A percentile compares a stretch with the other conserved stretches of the same genome.
phyloP scores from a whole-genome alignment of 163 green algal genomes.

The Chlamydomonas reinhardtii region DNA sequence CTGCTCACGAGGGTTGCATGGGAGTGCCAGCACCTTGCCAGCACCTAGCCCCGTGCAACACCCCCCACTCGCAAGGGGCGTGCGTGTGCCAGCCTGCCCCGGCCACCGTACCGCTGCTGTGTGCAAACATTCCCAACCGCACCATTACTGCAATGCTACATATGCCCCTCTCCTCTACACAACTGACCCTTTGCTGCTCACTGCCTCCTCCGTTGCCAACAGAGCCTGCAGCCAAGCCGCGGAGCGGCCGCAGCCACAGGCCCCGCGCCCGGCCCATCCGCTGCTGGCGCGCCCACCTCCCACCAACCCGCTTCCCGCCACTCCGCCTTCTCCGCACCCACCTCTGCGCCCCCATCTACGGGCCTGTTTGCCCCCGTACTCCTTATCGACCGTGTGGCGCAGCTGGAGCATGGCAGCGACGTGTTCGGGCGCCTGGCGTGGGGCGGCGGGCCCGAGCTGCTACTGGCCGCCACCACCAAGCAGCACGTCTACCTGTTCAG shows the following conservation, averaged over 20 bases:
- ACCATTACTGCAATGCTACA: too few species aligned
- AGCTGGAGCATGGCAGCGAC: slow-evolving; percentile 37
- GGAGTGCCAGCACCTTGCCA: too few species aligned
- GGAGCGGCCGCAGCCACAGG: not conserved
- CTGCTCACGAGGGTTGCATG: too few species aligned
- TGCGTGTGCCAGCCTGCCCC: too few species aligned
- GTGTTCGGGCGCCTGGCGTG: slow-evolving; percentile 59
- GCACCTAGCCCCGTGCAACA: too few species aligned
- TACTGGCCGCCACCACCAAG: slow-evolving; percentile 67
- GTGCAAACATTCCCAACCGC: too few species aligned
- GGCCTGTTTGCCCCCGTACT: slow-evolving; percentile 51
- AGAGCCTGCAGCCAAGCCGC: slow-evolving; percentile 4
- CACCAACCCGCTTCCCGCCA: not conserved
- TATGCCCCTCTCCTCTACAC: too few species aligned
- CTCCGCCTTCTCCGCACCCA: not conserved
- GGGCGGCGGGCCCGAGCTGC: slow-evolving; percentile 66
- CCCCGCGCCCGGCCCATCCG: not conserved
- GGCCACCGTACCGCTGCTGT: too few species aligned
- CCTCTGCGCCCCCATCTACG: not conserved
- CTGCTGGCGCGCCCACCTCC: too few species aligned
- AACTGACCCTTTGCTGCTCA: too few species aligned
- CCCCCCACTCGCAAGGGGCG: too few species aligned
- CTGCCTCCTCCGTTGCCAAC: too few species aligned
- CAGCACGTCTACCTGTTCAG: slow-evolving; percentile 68
- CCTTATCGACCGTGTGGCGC: slow-evolving; percentile 24